These are phyloP conservation scores for Geotrichum phurueaensis DNA, from an alignment of 1,139 yeast genomes.

Conservation along the genomic window DNA sequence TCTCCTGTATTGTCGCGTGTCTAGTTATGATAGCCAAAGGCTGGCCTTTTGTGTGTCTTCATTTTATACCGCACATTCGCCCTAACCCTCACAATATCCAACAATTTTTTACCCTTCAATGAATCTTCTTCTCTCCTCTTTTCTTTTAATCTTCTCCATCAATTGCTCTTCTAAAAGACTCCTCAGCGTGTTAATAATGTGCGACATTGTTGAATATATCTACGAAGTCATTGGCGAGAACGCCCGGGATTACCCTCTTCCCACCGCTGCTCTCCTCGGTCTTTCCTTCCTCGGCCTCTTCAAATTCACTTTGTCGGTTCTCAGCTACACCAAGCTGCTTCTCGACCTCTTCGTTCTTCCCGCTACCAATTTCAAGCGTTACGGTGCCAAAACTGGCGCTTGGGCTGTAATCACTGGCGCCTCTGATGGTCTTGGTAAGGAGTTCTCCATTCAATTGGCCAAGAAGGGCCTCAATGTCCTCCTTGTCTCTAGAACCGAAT, in stretches of 20 bases:
- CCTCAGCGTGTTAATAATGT: neutral
- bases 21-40: too few species aligned
- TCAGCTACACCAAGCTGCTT: constrained; percentile 43
- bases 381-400: constrained; percentile 58
- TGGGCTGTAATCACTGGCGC: constrained; percentile 98
- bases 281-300: constrained; percentile 43
- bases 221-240: constrained; percentile 15
- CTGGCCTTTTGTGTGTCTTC: neutral
- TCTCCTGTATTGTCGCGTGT: too few species aligned
- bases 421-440: constrained; percentile 96
- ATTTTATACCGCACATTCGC: neutral
- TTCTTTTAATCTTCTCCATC: neutral
- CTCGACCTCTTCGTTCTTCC: constrained; percentile 62
- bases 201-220: constrained; percentile 13
- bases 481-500: constrained; percentile 74
- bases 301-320: constrained; percentile 41
- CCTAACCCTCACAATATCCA: neutral
- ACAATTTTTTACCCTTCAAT: too few species aligned
- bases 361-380: constrained; percentile 53
- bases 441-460: constrained; percentile 82
- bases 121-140: neutral
- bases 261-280: constrained; percentile 18
- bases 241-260: constrained; percentile 9
- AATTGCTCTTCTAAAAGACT: neutral
- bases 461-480: constrained; percentile 74